These are phyloP conservation scores for Colletotrichum limetticola DNA, from an alignment of 2,329 filamentous ascomycete species.

Conservation along the genomic window DNA sequence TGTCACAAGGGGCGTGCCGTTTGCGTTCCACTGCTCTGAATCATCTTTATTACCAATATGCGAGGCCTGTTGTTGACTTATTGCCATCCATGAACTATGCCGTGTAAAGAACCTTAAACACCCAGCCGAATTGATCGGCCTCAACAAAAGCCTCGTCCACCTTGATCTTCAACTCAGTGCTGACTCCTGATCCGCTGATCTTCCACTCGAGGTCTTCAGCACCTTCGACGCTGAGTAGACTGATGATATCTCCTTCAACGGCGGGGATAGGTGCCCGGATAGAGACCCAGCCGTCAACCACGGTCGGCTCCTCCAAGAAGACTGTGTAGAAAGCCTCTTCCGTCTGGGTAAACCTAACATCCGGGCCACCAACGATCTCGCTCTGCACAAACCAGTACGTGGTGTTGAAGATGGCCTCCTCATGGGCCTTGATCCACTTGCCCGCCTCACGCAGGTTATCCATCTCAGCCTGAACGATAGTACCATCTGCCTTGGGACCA, in stretches of 20 bases:
- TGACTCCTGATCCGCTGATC: constrained; percentile 26
- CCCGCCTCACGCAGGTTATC: constrained; percentile 61
- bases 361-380: constrained; percentile 46
- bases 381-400: constrained; percentile 63
- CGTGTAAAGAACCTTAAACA: constrained; percentile 41
- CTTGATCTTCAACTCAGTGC: constrained; percentile 35
- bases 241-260: constrained; percentile 53
- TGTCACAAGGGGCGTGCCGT: too few species aligned
- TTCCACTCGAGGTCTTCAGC: constrained; percentile 32
- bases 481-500: constrained; percentile 65
- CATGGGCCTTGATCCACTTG: constrained; percentile 62
- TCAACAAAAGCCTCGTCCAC: constrained; percentile 41
- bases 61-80: background rate
- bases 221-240: constrained; percentile 53
- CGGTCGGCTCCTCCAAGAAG: constrained; percentile 52
- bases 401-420: constrained; percentile 67
- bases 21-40: background rate
- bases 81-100: background rate
- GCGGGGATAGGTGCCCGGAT: constrained; percentile 58
- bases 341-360: constrained; percentile 63
- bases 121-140: constrained; percentile 52
- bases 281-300: constrained; percentile 45
- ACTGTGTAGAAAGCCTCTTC: constrained; percentile 63
- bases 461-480: constrained; percentile 60
- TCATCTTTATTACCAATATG: background rate